Evolutionary conservation across 1,139 yeast genomes (phyloP).

Genomic region (Arxiozyma bovina): DNA sequence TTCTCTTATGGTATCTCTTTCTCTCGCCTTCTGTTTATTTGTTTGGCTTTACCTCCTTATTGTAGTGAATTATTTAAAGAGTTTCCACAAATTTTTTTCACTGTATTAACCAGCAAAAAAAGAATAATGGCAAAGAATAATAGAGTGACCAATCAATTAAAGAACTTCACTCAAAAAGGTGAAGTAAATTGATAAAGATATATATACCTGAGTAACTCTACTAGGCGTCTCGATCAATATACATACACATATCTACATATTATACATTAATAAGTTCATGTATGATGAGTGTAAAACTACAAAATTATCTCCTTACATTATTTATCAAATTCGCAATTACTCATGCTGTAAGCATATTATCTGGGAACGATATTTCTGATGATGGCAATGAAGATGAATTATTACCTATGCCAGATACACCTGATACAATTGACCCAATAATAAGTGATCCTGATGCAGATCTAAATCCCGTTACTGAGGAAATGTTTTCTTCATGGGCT

Average conservation of each 20-base stretch:
- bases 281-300: background rate
- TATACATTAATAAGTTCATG: background rate
- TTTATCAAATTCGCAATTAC: slow-evolving; percentile 3
- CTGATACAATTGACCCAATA: slow-evolving; percentile 18
- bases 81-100: no score
- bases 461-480: slow-evolving; percentile 87
- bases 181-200: no score
- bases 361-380: slow-evolving; percentile 5
- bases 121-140: no score
- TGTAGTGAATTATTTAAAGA: no score
- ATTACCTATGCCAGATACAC: slow-evolving; percentile 20
- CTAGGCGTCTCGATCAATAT: background rate
- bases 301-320: slow-evolving; percentile 4
- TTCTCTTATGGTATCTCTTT: no score
- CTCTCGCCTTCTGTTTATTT: no score
- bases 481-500: slow-evolving; percentile 96
- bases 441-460: slow-evolving; percentile 36
- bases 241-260: background rate
- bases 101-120: no score
- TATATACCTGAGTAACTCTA: background rate
- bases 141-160: no score
- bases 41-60: no score
- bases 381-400: slow-evolving; percentile 24
- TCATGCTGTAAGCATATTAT: background rate
- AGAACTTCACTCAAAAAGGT: background rate